Evolutionary conservation across 2,329 filamentous ascomycete genomes (phyloP).

Genomic region (Aspergillus viridinutans): DNA sequence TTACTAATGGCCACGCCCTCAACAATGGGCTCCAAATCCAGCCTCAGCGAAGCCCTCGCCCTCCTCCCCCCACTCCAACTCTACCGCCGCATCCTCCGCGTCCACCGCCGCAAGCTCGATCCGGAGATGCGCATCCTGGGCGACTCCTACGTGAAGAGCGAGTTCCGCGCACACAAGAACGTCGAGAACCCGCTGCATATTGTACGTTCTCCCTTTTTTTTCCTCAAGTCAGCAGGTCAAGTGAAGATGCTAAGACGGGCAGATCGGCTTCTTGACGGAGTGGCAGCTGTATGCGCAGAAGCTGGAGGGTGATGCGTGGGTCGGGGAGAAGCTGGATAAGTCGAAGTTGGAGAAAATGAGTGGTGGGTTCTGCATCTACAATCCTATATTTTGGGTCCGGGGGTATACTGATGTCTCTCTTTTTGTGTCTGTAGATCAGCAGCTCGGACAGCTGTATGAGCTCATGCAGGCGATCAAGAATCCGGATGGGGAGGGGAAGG

Average conservation of each 20-base stretch:
- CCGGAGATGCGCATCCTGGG: conserved; percentile 73
- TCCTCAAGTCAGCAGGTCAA: background rate
- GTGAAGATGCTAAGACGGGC: conserved; percentile 2
- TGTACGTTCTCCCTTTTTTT: conserved; percentile 48
- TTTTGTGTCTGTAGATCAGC: conserved; percentile 63
- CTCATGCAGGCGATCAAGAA: conserved; percentile 77
- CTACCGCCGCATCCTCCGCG: conserved; percentile 80
- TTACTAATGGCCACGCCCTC: conserved; percentile 40
- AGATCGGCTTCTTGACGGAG: conserved; percentile 94
- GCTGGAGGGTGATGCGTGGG: conserved; percentile 82
- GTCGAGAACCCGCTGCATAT: conserved; percentile 91
- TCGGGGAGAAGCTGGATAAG: conserved; percentile 76
- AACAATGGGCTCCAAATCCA: conserved; percentile 37
- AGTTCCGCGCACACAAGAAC: conserved; percentile 78
- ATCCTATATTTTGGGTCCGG: background rate
- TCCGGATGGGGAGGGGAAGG: conserved; percentile 32
- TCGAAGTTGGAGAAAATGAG: conserved; percentile 90
- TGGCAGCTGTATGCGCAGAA: conserved; percentile 96
- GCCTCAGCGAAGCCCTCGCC: conserved; percentile 53
- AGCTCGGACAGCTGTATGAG: conserved; percentile 89
- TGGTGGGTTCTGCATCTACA: conserved; percentile 53
- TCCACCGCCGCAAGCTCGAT: conserved; percentile 75
- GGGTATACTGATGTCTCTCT: conserved; percentile 1
- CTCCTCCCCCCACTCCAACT: conserved; percentile 83
- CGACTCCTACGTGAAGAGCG: conserved; percentile 87